A percentile compares a stretch with the other conserved stretches of the same genome.
phyloP scores from a whole-genome alignment of 108 stramenopile species.

The Fragilaria radians region DNA sequence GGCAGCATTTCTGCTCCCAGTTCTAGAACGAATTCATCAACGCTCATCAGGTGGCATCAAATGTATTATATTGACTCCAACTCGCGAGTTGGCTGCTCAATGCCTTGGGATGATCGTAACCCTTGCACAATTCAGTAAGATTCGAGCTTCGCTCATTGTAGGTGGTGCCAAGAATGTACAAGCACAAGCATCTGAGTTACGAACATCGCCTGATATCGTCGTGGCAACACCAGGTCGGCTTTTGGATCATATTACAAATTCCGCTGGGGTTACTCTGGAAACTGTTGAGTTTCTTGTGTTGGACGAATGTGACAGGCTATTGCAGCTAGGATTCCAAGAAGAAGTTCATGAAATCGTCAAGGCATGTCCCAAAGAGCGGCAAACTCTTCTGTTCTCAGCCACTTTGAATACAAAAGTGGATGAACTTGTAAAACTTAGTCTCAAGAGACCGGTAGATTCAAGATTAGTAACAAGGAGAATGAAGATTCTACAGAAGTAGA shows the following conservation, averaged over 20 bases:
- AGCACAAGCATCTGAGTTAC: constrained; percentile 90
- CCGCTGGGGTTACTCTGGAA: constrained; percentile 80
- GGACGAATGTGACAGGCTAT: constrained; percentile 91
- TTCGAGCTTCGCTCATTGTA: constrained; percentile 74
- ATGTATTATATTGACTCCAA: constrained; percentile 87
- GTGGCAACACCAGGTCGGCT: constrained; percentile 96
- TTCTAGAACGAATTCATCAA: constrained; percentile 89
- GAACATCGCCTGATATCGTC: constrained; percentile 89
- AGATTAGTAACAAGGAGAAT: constrained; percentile 55
- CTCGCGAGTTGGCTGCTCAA: constrained; percentile 94
- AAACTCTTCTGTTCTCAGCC: constrained; percentile 96
- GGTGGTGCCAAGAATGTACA: constrained; percentile 94
- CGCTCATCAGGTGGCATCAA: constrained; percentile 62
- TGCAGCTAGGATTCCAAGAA: constrained; percentile 95
- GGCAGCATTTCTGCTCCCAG: constrained; percentile 94
- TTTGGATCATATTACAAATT: constrained; percentile 92
- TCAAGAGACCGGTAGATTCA: constrained; percentile 91
- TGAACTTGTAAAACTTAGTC: constrained; percentile 78
- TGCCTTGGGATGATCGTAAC: constrained; percentile 83
- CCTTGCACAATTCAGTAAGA: constrained; percentile 85
- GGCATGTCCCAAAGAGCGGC: constrained; percentile 77
- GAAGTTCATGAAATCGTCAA: constrained; percentile 93
- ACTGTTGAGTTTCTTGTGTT: constrained; percentile 83
- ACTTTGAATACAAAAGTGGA: constrained; percentile 97
- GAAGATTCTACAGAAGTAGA: constrained; percentile 45